These are phyloP conservation scores for Ascomycota sp. DNA, from an alignment of 2,329 filamentous ascomycete species.

Conservation along the genomic window DNA sequence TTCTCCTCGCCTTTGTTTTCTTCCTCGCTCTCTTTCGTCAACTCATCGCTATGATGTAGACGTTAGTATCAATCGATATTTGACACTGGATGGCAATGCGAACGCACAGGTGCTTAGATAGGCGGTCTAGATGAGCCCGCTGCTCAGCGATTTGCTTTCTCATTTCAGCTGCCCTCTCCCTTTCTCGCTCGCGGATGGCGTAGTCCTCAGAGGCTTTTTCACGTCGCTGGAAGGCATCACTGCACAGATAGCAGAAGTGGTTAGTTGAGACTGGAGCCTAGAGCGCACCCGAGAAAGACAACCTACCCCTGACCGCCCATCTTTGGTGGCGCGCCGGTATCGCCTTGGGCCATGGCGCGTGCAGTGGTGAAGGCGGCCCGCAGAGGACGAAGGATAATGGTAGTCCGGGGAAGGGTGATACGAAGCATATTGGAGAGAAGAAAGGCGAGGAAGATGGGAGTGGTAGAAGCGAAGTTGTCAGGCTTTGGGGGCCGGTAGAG, in stretches of 20 bases:
- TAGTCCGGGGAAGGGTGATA: constrained; percentile 36
- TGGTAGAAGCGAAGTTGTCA: neutral
- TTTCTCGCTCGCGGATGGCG: constrained; percentile 73
- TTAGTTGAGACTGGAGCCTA: constrained; percentile 1
- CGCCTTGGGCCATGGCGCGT: constrained; percentile 47
- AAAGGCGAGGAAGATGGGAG: constrained; percentile 2
- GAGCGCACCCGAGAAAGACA: neutral
- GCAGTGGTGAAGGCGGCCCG: constrained; percentile 31
- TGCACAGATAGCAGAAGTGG: constrained; percentile 14
- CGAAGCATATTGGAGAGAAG: constrained; percentile 37
- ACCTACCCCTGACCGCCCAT: constrained; percentile 29
- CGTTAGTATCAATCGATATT: no score
- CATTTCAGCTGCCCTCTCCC: constrained; percentile 68
- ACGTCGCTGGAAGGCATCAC: constrained; percentile 82
- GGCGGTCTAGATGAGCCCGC: constrained; percentile 63
- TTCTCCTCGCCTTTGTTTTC: no score
- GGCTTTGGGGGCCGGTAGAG: neutral
- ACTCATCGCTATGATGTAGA: no score
- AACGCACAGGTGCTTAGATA: constrained; percentile 69
- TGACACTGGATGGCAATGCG: no score
- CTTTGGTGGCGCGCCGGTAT: constrained; percentile 41
- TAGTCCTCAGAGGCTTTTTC: constrained; percentile 74
- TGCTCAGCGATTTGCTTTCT: constrained; percentile 57
- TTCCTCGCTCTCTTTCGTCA: no score
- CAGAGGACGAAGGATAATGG: constrained; percentile 31